phyloP scores from a whole-genome alignment of 257 asterid species.

The Solanum pimpinellifolium region DNA sequence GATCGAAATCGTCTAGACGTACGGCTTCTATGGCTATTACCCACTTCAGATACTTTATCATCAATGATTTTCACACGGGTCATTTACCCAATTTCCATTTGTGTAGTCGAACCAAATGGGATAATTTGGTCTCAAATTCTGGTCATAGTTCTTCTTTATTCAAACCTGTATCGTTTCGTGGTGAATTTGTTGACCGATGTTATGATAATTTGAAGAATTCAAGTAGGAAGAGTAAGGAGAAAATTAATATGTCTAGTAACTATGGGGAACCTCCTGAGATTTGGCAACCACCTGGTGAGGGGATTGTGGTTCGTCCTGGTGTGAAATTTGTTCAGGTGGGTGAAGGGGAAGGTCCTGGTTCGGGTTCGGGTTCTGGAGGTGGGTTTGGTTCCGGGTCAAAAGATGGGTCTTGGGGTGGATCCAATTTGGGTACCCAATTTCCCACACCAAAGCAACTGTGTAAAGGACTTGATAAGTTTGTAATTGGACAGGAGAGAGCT shows the following conservation, averaged over 20 bases:
- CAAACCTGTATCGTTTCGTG: conserved; percentile 38
- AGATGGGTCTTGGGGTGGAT: conserved; percentile 88
- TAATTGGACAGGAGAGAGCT: conserved; percentile 94
- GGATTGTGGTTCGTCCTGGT: conserved; percentile 70
- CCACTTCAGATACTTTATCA: conserved; percentile 64
- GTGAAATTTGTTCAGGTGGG: conserved; percentile 44
- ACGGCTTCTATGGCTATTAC: conserved; percentile 53
- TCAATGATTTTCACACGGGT: conserved; percentile 49
- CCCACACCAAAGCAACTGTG: conserved; percentile 98
- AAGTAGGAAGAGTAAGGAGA: conserved; percentile 6
- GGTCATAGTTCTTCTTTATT: conserved; percentile 36
- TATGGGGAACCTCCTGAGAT: conserved; percentile 97
- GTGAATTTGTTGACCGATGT: conserved; percentile 27
- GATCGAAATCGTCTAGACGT: conserved; percentile 73
- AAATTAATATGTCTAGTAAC: conserved; percentile 31
- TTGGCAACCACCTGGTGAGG: conserved; percentile 93
- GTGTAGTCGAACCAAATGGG: conserved; percentile 34
- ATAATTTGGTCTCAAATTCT: conserved; percentile 26
- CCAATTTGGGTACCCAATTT: conserved; percentile 60
- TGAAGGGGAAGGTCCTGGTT: conserved; percentile 33
- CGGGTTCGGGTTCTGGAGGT: conserved; percentile 33
- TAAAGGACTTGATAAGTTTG: conserved; percentile 92
- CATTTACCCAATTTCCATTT: conserved; percentile 30
- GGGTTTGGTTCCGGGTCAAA: conserved; percentile 42
- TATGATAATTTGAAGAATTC: conserved; percentile 8